A percentile compares a stretch with the other conserved stretches of the same genome.
Evolutionary conservation across 768 basidiomycete species (phyloP).

Genomic region (Amanita pallidorosea): DNA sequence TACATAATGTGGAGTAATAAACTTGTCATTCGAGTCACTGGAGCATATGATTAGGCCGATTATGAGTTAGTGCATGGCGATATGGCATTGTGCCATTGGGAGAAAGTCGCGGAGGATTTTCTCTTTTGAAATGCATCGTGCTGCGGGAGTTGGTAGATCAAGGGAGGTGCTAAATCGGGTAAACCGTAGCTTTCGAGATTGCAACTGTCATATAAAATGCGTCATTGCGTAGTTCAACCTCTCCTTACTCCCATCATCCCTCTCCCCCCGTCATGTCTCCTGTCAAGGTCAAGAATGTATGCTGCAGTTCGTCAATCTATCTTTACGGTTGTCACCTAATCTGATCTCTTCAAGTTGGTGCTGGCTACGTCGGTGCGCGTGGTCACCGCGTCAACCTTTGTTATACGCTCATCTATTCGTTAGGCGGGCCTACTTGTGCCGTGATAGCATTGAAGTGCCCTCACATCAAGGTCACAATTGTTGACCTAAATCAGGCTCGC

Average conservation of each 20-base stretch:
- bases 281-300: constrained; percentile 57
- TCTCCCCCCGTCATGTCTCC: not conserved
- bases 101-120: too few species aligned
- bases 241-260: not conserved
- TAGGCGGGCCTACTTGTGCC: constrained; percentile 92
- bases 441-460: constrained; percentile 93
- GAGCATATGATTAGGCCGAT: not conserved
- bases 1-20: not conserved
- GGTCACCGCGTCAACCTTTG: constrained; percentile 1
- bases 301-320: constrained; percentile 53
- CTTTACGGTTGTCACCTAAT: not conserved
- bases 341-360: constrained; percentile 46
- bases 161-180: not conserved
- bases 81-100: too few species aligned
- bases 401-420: constrained; percentile 7
- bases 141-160: too few species aligned
- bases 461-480: constrained; percentile 90
- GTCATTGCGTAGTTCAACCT: not conserved
- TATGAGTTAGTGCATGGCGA: too few species aligned
- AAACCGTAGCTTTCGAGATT: not conserved
- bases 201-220: not conserved
- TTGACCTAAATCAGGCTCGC: constrained; percentile 90
- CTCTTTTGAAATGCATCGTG: too few species aligned
- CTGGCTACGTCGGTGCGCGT: constrained; percentile 83
- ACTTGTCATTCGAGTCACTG: too few species aligned